Evolutionary conservation across 257 asterid genomes (phyloP).

Genomic region (Rubia yunnanensis): DNA sequence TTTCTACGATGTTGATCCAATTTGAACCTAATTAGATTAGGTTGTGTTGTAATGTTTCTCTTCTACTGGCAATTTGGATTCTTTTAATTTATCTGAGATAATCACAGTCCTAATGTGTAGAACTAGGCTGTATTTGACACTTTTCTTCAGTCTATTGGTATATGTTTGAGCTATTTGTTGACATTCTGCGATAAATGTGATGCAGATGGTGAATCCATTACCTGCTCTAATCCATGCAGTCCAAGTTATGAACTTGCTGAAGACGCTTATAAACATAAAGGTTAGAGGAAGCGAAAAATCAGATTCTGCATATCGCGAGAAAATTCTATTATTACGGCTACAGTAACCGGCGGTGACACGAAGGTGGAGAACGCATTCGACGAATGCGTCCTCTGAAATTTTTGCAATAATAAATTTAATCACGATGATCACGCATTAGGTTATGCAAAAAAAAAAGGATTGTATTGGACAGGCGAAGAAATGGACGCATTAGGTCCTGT

Average conservation of each 20-base stretch:
- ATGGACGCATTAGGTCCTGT: too few relatives aligned
- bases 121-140: too few relatives aligned
- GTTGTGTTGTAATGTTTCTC: neutral
- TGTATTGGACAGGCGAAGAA: too few relatives aligned
- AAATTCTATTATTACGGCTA: too few relatives aligned
- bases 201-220: constrained; percentile 86
- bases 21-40: neutral
- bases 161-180: neutral
- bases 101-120: neutral
- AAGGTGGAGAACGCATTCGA: too few relatives aligned
- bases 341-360: too few relatives aligned
- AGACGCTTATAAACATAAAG: constrained; percentile 52
- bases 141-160: too few relatives aligned
- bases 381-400: too few relatives aligned
- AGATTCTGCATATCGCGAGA: constrained; percentile 7
- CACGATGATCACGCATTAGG: too few relatives aligned
- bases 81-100: neutral
- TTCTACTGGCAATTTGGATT: neutral
- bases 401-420: too few relatives aligned
- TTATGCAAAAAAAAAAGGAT: too few relatives aligned
- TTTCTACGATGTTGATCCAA: too few relatives aligned
- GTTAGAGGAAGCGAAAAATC: constrained; percentile 39
- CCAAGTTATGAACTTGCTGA: constrained; percentile 83
- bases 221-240: constrained; percentile 89
- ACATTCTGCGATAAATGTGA: neutral